Evolutionary conservation across 2,329 filamentous ascomycete species (phyloP), one percentile per base, ranked within the genome.

Genomic region (Pyrenophora seminiperda): DNA sequence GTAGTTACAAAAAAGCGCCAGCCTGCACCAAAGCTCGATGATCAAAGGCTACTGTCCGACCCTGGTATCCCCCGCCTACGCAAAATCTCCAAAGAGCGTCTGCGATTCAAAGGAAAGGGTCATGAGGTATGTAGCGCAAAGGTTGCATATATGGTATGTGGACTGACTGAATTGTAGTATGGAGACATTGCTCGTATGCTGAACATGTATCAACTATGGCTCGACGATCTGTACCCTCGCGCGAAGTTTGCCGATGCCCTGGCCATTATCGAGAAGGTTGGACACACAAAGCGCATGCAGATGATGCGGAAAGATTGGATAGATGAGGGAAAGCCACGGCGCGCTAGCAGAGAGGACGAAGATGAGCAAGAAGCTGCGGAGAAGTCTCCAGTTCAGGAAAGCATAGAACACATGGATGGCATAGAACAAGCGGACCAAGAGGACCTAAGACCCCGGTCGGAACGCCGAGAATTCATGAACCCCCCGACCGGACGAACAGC

Each of bases 171-270:
- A 18, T 36, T 41, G 1, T 45, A 93, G 86, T 97, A 94, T 73
- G 87, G 88, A 14, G 94, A 99, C 68, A 84, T 91, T 9, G 83
- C 87, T 0, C 84, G 86, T 13, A 81, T 99, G 18, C 80, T 99
- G 39, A 90, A 89, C 18, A 90, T 95, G 70, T 99, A 97, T 70
- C 94, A 97, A 71, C 75, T 96, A 47, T 99, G 94, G 94, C 87
- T 99, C 2, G 93, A 99, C 73, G 91, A 97, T 67, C 79, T 99
- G 10, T 99, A 92, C 67, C 94, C 94, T 10, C 91, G 95, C 67
- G 94, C 93, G 4, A 93, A 91, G 66, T 99, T 99, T 66, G 83
- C 89, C 39, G 94, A 99, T 66, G 94, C 89, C 2, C 78, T 97
- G 5, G 77, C 81, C 31, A 96, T 97, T 78, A 90, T 97, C 2